These are phyloP conservation scores for Calonectria hongkongensis DNA, from an alignment of 2,329 filamentous ascomycete species.

Conservation along the genomic window DNA sequence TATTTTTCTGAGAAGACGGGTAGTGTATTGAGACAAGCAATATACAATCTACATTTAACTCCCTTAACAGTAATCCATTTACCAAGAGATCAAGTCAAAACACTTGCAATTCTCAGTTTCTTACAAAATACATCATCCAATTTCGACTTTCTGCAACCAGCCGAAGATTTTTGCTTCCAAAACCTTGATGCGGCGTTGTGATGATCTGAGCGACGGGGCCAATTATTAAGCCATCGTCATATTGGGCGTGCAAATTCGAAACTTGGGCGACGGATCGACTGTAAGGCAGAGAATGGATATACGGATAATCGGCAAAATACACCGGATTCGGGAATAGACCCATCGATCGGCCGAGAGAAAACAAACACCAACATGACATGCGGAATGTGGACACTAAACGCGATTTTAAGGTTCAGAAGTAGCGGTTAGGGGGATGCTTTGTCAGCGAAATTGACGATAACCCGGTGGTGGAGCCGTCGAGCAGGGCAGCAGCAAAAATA, in stretches of 20 bases:
- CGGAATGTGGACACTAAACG: constrained; percentile 15
- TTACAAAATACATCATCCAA: too few species aligned
- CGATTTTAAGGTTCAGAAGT: constrained; percentile 1
- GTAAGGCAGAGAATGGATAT: too few species aligned
- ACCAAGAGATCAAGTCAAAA: too few species aligned
- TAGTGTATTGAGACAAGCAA: too few species aligned
- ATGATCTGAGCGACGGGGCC: background rate
- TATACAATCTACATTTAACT: too few species aligned
- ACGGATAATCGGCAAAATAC: background rate
- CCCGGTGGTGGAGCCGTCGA: too few species aligned
- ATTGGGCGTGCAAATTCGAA: rapidly evolving
- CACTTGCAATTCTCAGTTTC: too few species aligned
- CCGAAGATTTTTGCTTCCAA: background rate
- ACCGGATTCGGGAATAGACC: background rate
- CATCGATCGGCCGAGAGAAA: background rate
- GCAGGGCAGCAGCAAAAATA: too few species aligned
- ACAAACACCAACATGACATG: background rate
- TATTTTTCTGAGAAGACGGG: too few species aligned
- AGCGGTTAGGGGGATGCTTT: background rate
- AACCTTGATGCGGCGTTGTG: background rate
- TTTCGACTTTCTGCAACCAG: background rate
- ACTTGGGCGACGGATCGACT: background rate
- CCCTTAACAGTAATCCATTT: too few species aligned
- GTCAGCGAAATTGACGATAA: too few species aligned
- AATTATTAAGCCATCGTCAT: constrained; percentile 2